Base-by-base conservation (phyloP, 2,329 filamentous ascomycete species). In the Calycina marina region DNA sequence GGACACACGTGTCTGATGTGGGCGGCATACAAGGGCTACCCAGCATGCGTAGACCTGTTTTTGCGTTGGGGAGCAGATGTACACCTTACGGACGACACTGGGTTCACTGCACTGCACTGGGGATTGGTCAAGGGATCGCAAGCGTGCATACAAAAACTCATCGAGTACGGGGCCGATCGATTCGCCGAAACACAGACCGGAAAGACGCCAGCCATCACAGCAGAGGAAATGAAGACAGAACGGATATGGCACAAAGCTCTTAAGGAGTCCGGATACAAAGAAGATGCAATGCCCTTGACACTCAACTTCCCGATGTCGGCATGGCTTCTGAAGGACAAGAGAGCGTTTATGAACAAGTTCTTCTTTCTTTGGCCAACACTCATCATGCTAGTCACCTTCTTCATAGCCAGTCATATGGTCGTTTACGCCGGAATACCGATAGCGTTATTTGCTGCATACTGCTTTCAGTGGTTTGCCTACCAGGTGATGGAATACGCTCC, bases 1-100 rank as follows among this genome's bases (percentile, higher is more conserved):
- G 84, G 86, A 4, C 92, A 98, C 56, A 96, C 90, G 1, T 79
- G 78, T 39, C 66, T 98, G 39, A 98, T 98, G 90, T 98, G 90
- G 90, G 84, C 90, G 12, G 88, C 88, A 11, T 98, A 98, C 62
- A 98, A 98, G 58, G 90, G 92, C 20, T 94, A 78, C 53, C 83
- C 88, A 0, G 76, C 79, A 28, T 93, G 84, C 47, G 88, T 96
- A 29, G 90, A 96, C 52, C 57, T 96, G 26, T 88, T 93, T 43
- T 60, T 98, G 37, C 75, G 85, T 45, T 98, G 90, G 85, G 92
- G 90, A 32, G 90, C 90, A 22, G 90, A 85, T 52, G 84, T 94
- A 6, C 84, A 93, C 56, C 78, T 83, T 18, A 74, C 69, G 17
- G 90, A 98, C 49, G 85, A 94, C 52, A 80, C 86, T 45, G 88